Conservation (phyloP, 805 yeast species). For the Yamadazyma paraphyllophila region DNA sequence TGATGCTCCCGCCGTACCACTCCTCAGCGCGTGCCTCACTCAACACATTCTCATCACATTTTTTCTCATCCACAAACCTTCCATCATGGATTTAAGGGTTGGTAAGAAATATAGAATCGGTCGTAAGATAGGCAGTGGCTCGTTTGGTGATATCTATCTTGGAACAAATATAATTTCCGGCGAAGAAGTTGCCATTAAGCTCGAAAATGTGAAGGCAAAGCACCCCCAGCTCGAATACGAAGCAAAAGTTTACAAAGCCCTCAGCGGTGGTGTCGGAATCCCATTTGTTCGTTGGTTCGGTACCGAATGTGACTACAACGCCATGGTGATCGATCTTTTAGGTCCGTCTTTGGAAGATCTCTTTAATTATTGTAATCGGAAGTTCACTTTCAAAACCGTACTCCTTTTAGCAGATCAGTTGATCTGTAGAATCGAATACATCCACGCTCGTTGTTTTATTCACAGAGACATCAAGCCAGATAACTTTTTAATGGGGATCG, state of each 20-base stretch:
- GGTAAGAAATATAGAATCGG: slow-evolving; percentile 94
- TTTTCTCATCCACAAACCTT: slow-evolving; percentile 2
- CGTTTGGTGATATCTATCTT: slow-evolving; percentile 94
- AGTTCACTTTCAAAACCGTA: slow-evolving; percentile 90
- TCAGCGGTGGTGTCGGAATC: slow-evolving; percentile 95
- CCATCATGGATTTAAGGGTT: slow-evolving; percentile 35
- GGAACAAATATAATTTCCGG: slow-evolving; percentile 93
- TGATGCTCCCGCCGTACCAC: too few relatives aligned
- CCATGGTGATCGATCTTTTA: slow-evolving; percentile 91
- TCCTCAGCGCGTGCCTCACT: neutral
- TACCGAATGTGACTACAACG: slow-evolving; percentile 92
- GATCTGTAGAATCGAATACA: slow-evolving; percentile 89
- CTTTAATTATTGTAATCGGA: slow-evolving; percentile 93
- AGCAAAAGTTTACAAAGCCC: slow-evolving; percentile 90
- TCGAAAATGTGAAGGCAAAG: slow-evolving; percentile 84
- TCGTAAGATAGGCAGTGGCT: slow-evolving; percentile 94
- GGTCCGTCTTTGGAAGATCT: slow-evolving; percentile 96
- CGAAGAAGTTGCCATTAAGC: slow-evolving; percentile 95
- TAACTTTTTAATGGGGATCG: slow-evolving; percentile 84
- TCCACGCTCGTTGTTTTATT: slow-evolving; percentile 90
- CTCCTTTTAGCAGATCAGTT: slow-evolving; percentile 91
- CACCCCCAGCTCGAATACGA: slow-evolving; percentile 98
- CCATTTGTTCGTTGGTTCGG: slow-evolving; percentile 97
- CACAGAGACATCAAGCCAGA: slow-evolving; percentile 85
- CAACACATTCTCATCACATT: neutral